Evolutionary conservation across 2,329 filamentous ascomycete species (phyloP).

Genomic region (Akanthomyces uredinophilus): DNA sequence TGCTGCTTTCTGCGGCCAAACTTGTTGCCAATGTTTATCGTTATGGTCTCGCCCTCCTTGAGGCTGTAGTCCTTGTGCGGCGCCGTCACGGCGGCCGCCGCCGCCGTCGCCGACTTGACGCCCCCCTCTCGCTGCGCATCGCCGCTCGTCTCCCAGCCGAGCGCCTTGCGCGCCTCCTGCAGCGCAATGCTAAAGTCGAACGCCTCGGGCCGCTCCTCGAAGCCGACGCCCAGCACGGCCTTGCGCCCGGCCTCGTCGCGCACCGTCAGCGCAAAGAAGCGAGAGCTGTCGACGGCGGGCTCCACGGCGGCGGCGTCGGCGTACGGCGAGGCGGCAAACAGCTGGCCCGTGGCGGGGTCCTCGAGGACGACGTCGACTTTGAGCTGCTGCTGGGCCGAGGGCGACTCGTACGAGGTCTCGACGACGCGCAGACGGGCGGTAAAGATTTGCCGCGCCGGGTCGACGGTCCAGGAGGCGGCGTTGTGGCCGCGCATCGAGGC

Average conservation of each 20-base stretch:
- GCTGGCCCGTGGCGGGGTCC: constrained; percentile 63
- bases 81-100: constrained; percentile 31
- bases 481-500: constrained; percentile 73
- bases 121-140: constrained; percentile 28
- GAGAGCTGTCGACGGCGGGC: constrained; percentile 69
- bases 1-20: constrained; percentile 37
- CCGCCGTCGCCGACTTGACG: constrained; percentile 31
- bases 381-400: constrained; percentile 46
- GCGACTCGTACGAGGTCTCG: constrained; percentile 58
- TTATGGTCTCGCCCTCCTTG: constrained; percentile 87
- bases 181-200: constrained; percentile 80
- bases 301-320: constrained; percentile 62
- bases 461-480: constrained; percentile 70
- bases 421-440: constrained; percentile 75
- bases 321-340: constrained; percentile 84
- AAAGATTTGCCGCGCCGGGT: constrained; percentile 72
- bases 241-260: constrained; percentile 70
- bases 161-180: constrained; percentile 68
- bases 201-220: constrained; percentile 79
- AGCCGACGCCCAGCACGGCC: constrained; percentile 77
- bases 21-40: constrained; percentile 62
- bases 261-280: constrained; percentile 81
- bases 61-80: constrained; percentile 67
- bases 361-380: constrained; percentile 75
- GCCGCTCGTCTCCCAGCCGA: constrained; percentile 51